Percentiles rank a stretch among this genome's conserved stretches.
phyloP scores from a whole-genome alignment of 768 basidiomycete species.

The Melanogaster broomeanus region DNA sequence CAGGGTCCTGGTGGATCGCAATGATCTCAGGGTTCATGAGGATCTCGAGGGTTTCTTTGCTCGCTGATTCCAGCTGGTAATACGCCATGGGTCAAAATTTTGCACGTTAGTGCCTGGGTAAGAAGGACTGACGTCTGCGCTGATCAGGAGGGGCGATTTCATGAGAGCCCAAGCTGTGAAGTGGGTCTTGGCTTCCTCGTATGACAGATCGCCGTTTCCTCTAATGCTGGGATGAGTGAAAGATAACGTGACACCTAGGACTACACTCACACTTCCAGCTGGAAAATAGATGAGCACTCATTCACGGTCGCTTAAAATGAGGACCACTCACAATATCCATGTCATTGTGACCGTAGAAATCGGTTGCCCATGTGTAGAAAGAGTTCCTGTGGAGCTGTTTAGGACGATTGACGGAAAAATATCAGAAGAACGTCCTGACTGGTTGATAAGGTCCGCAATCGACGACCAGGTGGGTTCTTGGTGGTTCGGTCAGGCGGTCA shows the following conservation, averaged over 20 bases:
- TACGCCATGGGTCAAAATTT: neutral
- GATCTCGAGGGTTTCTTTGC: conserved; percentile 52
- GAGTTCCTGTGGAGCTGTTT: conserved; percentile 51
- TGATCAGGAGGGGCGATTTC: conserved; percentile 68
- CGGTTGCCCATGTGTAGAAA: conserved; percentile 59
- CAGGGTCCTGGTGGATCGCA: conserved; percentile 69
- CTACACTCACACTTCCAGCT: conserved; percentile 56
- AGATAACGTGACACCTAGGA: neutral
- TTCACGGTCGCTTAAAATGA: neutral
- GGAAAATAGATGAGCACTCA: conserved; percentile 1
- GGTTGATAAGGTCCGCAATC: conserved; percentile 53
- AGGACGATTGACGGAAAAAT: neutral
- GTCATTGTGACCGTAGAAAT: conserved; percentile 71
- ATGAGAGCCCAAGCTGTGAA: conserved; percentile 74
- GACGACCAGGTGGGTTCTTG: conserved; percentile 51
- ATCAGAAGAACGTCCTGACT: conserved; percentile 32
- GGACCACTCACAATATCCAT: conserved; percentile 56
- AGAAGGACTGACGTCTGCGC: conserved; percentile 48
- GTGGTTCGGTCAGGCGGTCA: neutral
- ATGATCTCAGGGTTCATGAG: conserved; percentile 65
- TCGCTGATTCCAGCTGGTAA: conserved; percentile 50
- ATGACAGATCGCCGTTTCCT: conserved; percentile 62
- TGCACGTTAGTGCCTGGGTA: conserved; percentile 7
- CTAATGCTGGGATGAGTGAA: conserved; percentile 29
- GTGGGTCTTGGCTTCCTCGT: conserved; percentile 67